phyloP scores from a whole-genome alignment of 164 flowering plant genomes.

The Malania oleifera region DNA sequence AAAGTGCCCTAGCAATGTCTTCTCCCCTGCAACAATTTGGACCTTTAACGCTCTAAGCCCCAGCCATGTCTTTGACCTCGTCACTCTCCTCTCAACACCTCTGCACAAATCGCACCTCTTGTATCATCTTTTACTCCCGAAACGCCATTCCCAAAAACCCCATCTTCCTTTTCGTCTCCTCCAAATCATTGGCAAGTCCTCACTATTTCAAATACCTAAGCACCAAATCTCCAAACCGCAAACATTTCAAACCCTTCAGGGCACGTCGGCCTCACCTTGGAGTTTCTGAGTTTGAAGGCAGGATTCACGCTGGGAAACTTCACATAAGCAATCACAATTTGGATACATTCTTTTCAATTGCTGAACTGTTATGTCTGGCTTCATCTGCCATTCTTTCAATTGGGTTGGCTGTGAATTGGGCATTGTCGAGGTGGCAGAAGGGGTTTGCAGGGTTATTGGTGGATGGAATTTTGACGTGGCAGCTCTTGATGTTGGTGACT shows the following conservation, averaged over 20 bases:
- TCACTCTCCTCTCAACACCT: conserved; percentile 18
- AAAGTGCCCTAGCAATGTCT: conserved; percentile 12
- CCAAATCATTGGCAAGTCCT: not conserved
- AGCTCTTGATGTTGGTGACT: conserved; percentile 39
- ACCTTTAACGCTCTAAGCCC: conserved; percentile 1
- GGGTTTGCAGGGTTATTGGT: conserved; percentile 26
- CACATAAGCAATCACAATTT: conserved; percentile 18
- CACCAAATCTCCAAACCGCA: not conserved
- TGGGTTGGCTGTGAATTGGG: conserved; percentile 39
- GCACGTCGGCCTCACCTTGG: conserved; percentile 5
- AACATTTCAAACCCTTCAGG: not conserved
- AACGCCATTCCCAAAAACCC: conserved; percentile 2
- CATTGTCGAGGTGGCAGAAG: conserved; percentile 25
- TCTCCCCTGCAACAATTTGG: not conserved
- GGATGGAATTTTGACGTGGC: conserved; percentile 42
- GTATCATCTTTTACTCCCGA: conserved; percentile 8
- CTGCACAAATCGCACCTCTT: conserved; percentile 16
- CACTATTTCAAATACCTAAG: not conserved
- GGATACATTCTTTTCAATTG: conserved; percentile 48
- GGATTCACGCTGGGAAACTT: conserved; percentile 2
- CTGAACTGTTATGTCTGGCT: conserved; percentile 46
- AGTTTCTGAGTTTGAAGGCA: conserved; percentile 20
- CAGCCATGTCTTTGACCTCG: conserved; percentile 16
- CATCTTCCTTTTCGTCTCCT: conserved; percentile 5
- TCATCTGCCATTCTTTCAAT: conserved; percentile 47